Base-by-base conservation (phyloP, 192 early-diverging fungal species). In the Dissophora globulifera region DNA sequence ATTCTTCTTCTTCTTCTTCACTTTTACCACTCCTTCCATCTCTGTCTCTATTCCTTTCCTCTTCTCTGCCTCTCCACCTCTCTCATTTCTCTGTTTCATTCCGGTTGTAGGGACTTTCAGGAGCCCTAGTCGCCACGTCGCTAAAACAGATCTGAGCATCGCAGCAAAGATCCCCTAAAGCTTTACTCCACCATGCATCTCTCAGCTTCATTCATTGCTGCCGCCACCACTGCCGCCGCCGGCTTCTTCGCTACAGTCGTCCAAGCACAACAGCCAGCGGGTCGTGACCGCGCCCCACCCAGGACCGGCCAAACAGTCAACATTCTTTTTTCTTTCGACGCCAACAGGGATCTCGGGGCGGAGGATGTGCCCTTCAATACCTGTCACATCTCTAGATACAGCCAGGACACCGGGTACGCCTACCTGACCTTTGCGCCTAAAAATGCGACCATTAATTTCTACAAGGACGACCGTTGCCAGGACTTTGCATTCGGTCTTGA, bases 361-460 rank as follows among this genome's bases (percentile, higher is more conserved):
- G 72, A 61, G 9, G 42, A 42, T 23, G 72, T 23, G 0, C 57
- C 29, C 20, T 76, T 61, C 53, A 76, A 67, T 47, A 40, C 55
- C 33, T 76, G 72, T 20, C 62, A 50, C 38, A 40, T 42, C 35
- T 38, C 35, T 6, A 13, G 7, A 6, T 13, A 38, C 13, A n/a
- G 38, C 64, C 8, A 49, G 61, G 45, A 55, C 11, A 29, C 19
- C 6, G 26, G 47, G 9, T 76, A 67, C 22, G 50, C 45, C 33
- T 76, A 67, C 31, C 38, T 76, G 19, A 67, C 63, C 3, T 53
- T 76, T 15, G 58, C 43, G 25, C 72, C 72, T 27, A 60, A 56
- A 51, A 76, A 76, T 20, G 72, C 72, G 1, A 76, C 72, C 27
- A 60, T 76, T 48, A 76, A 76, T 51, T 76, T 76, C 62, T 76